A percentile compares a stretch with the other conserved stretches of the same genome.
phyloP scores from a whole-genome alignment of 2,329 filamentous ascomycete genomes.

The Xylaria arbuscula region DNA sequence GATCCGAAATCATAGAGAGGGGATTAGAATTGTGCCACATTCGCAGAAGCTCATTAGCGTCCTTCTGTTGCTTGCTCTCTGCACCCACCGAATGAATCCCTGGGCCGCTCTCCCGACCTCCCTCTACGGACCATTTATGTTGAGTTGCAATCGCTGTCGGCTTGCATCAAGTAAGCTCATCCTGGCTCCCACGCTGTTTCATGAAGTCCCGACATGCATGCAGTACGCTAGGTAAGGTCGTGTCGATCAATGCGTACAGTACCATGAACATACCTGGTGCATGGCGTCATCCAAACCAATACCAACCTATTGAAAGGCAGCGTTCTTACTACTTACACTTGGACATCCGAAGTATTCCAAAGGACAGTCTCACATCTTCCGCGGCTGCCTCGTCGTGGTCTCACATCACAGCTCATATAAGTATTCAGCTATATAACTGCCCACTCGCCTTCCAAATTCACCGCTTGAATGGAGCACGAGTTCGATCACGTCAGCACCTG shows the following conservation, averaged over 20 bases:
- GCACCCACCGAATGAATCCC: conserved; percentile 5
- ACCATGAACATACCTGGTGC: neutral
- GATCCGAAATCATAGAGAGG: neutral
- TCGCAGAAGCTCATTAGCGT: neutral
- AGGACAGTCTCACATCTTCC: neutral
- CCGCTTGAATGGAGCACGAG: neutral
- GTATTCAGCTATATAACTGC: neutral
- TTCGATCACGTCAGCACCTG: conserved; percentile 32
- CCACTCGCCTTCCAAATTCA: neutral
- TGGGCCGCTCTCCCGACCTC: neutral
- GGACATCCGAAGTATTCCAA: neutral
- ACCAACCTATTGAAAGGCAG: neutral
- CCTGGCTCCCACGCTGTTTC: conserved; percentile 14
- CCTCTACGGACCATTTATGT: conserved; percentile 17
- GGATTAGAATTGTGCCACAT: neutral
- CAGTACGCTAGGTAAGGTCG: conserved; percentile 7
- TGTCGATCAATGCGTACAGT: conserved; percentile 28
- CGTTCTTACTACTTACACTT: neutral
- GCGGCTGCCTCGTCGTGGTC: neutral
- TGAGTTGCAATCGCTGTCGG: conserved; percentile 2
- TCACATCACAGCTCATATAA: conserved; percentile 1
- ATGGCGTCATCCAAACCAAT: conserved; percentile 17
- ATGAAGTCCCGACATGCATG: conserved; percentile 23
- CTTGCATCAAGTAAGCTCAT: conserved; percentile 28
- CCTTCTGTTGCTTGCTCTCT: neutral